A percentile compares a stretch with the other conserved stretches of the same genome.
phyloP scores from a whole-genome alignment of 371 early-diverging fungal genomes.

The Umbelopsis sp. region DNA sequence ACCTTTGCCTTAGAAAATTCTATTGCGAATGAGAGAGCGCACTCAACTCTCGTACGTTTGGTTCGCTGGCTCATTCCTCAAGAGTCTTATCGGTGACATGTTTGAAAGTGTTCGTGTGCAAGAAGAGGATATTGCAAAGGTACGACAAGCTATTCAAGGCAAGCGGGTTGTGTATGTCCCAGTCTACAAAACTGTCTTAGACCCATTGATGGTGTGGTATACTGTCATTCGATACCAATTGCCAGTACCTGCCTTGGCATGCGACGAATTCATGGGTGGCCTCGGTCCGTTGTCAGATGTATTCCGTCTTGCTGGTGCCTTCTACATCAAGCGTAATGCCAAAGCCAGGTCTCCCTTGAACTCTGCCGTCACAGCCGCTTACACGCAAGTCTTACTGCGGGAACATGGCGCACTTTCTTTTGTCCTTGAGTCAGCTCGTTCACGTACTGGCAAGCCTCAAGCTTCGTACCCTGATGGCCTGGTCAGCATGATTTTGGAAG shows the following conservation, averaged over 20 bases:
- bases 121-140: slow-evolving; percentile 35
- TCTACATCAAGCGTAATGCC: slow-evolving; percentile 48
- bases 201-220: slow-evolving; percentile 53
- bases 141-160: slow-evolving; percentile 39
- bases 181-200: slow-evolving; percentile 48
- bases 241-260: slow-evolving; percentile 53
- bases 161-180: slow-evolving; percentile 56
- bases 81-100: slow-evolving; percentile 43
- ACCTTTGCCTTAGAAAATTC: slow-evolving; percentile 31
- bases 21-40: slow-evolving; percentile 54
- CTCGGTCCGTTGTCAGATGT: slow-evolving; percentile 54
- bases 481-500: slow-evolving; percentile 50
- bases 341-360: slow-evolving; percentile 46
- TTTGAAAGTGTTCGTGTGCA: slow-evolving; percentile 49
- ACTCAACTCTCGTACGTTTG: slow-evolving; percentile 54
- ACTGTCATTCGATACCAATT: slow-evolving; percentile 46
- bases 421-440: slow-evolving; percentile 46
- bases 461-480: slow-evolving; percentile 45
- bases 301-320: slow-evolving; percentile 50
- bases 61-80: slow-evolving; percentile 49
- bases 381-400: slow-evolving; percentile 44
- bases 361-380: slow-evolving; percentile 48
- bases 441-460: slow-evolving; percentile 51
- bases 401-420: slow-evolving; percentile 53
- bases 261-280: slow-evolving; percentile 51